Evolutionary conservation across 1,284 basidiomycete species (phyloP), one percentile per base, ranked within the genome.

Genomic region (Salmacisia buchloeana): DNA sequence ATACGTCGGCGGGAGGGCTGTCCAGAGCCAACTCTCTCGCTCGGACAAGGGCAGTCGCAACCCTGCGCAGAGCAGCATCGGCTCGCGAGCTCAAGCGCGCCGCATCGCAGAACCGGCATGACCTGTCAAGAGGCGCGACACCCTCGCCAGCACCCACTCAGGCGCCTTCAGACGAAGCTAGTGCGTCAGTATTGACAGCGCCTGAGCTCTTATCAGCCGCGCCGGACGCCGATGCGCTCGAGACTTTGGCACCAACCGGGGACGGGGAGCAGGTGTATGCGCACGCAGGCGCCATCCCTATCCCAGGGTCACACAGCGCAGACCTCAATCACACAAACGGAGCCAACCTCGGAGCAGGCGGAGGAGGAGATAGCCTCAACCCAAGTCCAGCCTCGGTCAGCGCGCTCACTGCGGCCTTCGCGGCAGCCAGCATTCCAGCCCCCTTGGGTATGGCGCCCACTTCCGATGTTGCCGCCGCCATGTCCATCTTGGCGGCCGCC

Each of bases 11-110:
- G 2, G 46, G 49, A 29, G 49, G 49, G 3, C 49, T 54, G 15
- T 54, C 49, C 10, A 54, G 49, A 54, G 49, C 49, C 9, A 54
- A 54, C 49, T 54, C 49, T 3, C 49, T 54, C 49, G 49, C 49
- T 12, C 25, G 49, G 13, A 54, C 49, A 33, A 27, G 49, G 34
- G 49, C 49, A 3, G 29, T 54, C 23, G 49, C 49, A 33, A 54
- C 49, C 23, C 49, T 54, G 9, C 12, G 21, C 31, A 9, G 49
- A 54, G 49, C 49, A 9, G 49, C 27, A 3, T 54, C 49, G 1
- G 49, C 49, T 12, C 27, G 49, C 23, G 49, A 54, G 27, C 49
- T 54, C 49, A 54, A 54, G 21, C 49, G 49, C 13, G 49, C 25
- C 9, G 49, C 49, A 18, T 54, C 49, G 3, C 49, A 54, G 29